These are phyloP conservation scores for Deuterostichococcus epilithicus DNA, from an alignment of 139 green algal species.

Conservation along the genomic window DNA sequence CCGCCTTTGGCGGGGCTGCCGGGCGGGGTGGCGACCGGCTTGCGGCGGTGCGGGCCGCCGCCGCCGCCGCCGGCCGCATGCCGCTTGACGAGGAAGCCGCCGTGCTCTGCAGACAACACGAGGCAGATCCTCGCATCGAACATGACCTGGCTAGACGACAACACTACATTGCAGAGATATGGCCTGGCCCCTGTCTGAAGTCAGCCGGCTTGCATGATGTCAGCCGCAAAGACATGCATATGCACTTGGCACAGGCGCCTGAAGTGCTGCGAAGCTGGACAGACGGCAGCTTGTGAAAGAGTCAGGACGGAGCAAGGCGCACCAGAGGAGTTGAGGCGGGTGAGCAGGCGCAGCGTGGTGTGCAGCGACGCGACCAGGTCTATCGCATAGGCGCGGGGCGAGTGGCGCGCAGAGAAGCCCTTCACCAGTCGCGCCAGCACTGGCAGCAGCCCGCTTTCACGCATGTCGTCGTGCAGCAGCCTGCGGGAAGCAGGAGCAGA, in stretches of 20 bases:
- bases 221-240: background rate
- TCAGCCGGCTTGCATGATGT: background rate
- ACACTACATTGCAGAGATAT: background rate
- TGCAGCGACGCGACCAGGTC: constrained; percentile 62
- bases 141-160: background rate
- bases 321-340: constrained; percentile 36
- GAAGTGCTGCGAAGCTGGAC: background rate
- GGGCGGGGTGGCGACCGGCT: background rate
- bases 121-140: background rate
- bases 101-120: constrained; percentile 19
- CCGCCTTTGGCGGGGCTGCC: background rate
- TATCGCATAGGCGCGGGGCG: constrained; percentile 48
- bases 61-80: constrained; percentile 8
- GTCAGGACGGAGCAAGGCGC: background rate
- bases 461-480: constrained; percentile 67
- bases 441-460: constrained; percentile 70
- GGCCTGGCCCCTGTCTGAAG: background rate
- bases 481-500: too few relatives aligned
- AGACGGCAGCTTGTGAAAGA: background rate
- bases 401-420: constrained; percentile 49
- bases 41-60: background rate
- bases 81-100: constrained; percentile 29
- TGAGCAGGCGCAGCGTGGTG: constrained; percentile 61
- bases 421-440: constrained; percentile 54
- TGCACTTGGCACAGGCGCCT: background rate